These are phyloP conservation scores for Rosa rugosa DNA, from an alignment of 306 rosid species.

Conservation along the genomic window DNA sequence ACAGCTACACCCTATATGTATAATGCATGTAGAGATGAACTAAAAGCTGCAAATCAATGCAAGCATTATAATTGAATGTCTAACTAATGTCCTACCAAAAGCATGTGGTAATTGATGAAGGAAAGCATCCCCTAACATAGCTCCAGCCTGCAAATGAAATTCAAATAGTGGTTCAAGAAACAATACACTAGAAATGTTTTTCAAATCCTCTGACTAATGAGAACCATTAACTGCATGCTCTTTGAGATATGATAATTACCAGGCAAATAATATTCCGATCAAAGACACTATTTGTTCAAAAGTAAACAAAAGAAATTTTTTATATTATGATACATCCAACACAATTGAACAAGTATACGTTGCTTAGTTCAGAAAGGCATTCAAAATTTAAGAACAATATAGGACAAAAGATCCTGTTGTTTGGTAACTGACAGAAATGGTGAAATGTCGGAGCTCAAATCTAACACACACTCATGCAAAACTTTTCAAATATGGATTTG, in stretches of 20 bases:
- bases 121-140: constrained; percentile 98
- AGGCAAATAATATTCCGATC: not conserved
- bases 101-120: constrained; percentile 99
- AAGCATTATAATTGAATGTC: not conserved
- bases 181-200: not conserved
- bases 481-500: not conserved
- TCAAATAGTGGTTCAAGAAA: not conserved
- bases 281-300: not conserved
- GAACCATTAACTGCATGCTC: not conserved
- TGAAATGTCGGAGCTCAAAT: not conserved
- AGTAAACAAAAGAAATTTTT: not conserved
- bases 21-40: too few species aligned
- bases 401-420: not conserved
- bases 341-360: not conserved
- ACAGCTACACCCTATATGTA: not conserved
- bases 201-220: not conserved
- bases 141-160: constrained; percentile 76
- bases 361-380: not conserved
- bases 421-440: not conserved
- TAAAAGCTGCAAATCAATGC: not conserved
- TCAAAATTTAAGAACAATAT: not conserved
- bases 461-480: not conserved
- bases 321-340: not conserved
- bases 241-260: not conserved
- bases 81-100: constrained; percentile 60